These are phyloP conservation scores for Ophiognomonia clavigignenti-juglandacearum DNA, from an alignment of 2,329 filamentous ascomycete species.

Conservation along the genomic window DNA sequence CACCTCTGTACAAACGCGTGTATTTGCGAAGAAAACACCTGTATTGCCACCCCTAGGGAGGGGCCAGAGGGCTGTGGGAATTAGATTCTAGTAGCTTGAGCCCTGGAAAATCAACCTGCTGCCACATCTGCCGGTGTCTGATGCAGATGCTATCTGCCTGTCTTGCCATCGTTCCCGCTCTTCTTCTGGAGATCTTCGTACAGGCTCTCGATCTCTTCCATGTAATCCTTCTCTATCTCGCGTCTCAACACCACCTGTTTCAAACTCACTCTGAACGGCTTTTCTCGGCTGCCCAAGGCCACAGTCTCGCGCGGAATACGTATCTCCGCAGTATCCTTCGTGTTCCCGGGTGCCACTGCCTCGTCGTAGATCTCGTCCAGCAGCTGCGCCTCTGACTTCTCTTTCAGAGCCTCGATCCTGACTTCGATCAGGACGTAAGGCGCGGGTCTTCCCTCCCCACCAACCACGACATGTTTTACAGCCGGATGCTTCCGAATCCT, in stretches of 20 bases:
- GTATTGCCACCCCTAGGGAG: too few species aligned
- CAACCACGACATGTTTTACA: background rate
- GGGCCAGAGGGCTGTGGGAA: too few species aligned
- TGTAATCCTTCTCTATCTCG: background rate
- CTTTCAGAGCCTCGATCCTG: background rate
- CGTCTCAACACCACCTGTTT: background rate
- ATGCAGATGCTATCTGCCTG: too few species aligned
- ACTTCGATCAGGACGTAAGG: background rate
- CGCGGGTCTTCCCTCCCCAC: background rate
- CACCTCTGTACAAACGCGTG: too few species aligned
- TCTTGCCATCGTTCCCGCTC: too few species aligned
- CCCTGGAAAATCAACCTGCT: too few species aligned
- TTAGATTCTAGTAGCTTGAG: too few species aligned
- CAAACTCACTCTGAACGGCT: background rate
- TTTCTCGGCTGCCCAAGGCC: background rate
- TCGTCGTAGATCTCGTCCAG: background rate
- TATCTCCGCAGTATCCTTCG: background rate
- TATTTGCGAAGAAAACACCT: too few species aligned
- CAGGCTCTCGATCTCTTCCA: background rate
- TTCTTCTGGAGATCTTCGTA: background rate
- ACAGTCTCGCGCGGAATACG: background rate
- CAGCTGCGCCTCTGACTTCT: background rate
- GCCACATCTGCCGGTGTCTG: too few species aligned
- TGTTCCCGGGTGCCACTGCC: background rate
- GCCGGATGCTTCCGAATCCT: background rate